A percentile compares a stretch with the other conserved stretches of the same genome.
Evolutionary conservation across 1,139 yeast species (phyloP).

Genomic region (Suhomyces wounanorum): DNA sequence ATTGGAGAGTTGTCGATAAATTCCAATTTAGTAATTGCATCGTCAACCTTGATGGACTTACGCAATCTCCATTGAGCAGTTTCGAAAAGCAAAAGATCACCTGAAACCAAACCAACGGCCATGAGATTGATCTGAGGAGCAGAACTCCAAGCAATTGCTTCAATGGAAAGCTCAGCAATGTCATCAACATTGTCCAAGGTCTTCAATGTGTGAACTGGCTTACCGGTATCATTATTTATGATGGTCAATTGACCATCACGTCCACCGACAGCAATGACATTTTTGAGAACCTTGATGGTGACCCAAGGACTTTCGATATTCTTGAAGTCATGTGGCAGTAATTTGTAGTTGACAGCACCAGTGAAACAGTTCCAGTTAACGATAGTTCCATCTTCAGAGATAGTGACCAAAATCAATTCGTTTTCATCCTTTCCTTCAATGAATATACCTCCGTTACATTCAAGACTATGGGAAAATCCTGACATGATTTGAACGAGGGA

Average conservation of each 20-base stretch:
- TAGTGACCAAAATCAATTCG: constrained; percentile 66
- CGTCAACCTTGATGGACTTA: constrained; percentile 65
- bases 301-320: constrained; percentile 90
- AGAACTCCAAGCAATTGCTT: constrained; percentile 82
- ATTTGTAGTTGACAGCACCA: constrained; percentile 64
- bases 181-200: constrained; percentile 66
- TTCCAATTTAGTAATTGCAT: constrained; percentile 79
- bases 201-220: constrained; percentile 62
- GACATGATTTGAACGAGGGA: constrained; percentile 72
- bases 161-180: constrained; percentile 77
- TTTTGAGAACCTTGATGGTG: constrained; percentile 51
- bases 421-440: constrained; percentile 63
- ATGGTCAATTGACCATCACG: constrained; percentile 84
- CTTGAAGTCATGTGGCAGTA: constrained; percentile 64
- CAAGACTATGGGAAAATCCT: constrained; percentile 77
- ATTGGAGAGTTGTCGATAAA: constrained; percentile 61
- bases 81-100: constrained; percentile 80
- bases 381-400: constrained; percentile 86
- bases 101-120: constrained; percentile 89
- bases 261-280: constrained; percentile 72
- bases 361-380: constrained; percentile 91
- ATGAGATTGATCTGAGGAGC: constrained; percentile 55
- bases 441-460: constrained; percentile 78
- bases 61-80: constrained; percentile 86
- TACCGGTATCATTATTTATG: constrained; percentile 72